Evolutionary conservation across 768 basidiomycete species (phyloP).

Genomic region (Asterophora parasitica): DNA sequence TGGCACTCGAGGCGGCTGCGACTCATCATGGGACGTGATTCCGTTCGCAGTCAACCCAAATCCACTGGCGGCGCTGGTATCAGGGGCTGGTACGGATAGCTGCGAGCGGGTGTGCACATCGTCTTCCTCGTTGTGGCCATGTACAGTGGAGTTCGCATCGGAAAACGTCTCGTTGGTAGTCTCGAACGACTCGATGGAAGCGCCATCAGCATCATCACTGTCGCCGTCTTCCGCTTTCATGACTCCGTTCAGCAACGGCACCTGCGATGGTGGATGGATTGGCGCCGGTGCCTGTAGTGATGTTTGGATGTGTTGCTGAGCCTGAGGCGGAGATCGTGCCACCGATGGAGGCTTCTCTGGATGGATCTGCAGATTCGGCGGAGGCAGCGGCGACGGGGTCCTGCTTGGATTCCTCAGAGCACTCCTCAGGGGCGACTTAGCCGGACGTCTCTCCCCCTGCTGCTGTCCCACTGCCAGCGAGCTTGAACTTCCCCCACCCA

Average conservation of each 20-base stretch:
- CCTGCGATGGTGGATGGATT: background rate
- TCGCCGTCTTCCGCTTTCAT: conserved; percentile 6
- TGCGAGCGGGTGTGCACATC: too few species aligned
- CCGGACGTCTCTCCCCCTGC: conserved; percentile 21
- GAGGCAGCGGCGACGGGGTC: conserved; percentile 41
- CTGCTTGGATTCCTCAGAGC: conserved; percentile 53
- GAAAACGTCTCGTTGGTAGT: conserved; percentile 56
- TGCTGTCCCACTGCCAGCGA: background rate
- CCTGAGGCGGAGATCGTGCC: too few species aligned
- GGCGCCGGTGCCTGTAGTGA: background rate
- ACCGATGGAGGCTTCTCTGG: background rate
- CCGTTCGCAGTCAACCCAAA: background rate
- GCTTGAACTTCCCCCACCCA: background rate
- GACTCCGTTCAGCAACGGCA: background rate
- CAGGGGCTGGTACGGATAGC: conserved; percentile 11
- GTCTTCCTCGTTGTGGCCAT: too few species aligned
- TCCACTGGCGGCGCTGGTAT: conserved; percentile 20
- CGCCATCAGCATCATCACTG: conserved; percentile 35
- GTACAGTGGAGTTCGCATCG: conserved; percentile 11
- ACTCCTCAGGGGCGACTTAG: conserved; percentile 53
- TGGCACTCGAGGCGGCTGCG: background rate
- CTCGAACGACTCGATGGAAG: conserved; percentile 60
- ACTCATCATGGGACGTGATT: background rate
- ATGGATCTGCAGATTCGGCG: background rate
- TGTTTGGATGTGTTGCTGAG: background rate